Conservation (phyloP, 306 rosid genomes). For the Carpinus viminea region DNA sequence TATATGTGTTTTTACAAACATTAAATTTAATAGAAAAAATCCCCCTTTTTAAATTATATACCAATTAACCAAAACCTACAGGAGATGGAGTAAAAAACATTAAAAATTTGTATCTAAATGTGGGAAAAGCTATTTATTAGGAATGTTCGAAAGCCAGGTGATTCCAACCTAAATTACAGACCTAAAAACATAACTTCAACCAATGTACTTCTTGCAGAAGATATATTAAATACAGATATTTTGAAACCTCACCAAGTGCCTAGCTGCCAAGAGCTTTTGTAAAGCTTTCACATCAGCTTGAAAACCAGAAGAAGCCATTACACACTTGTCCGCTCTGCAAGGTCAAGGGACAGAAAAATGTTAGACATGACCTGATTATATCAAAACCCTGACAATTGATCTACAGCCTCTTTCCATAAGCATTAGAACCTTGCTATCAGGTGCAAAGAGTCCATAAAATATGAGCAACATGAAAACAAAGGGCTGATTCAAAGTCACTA, state of each 20-base stretch:
- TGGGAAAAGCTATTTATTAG: background rate
- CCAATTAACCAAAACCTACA: background rate
- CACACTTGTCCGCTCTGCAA: conserved; percentile 74
- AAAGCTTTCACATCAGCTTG: conserved; percentile 98
- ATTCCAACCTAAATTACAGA: background rate
- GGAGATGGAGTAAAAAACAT: background rate
- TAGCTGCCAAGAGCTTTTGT: conserved; percentile 79
- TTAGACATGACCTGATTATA: background rate
- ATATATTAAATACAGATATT: background rate
- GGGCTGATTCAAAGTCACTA: background rate
- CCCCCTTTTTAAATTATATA: no score
- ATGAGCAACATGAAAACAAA: background rate
- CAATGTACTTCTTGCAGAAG: background rate
- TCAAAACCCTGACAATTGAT: background rate
- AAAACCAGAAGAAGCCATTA: conserved; percentile 94
- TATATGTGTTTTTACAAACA: background rate
- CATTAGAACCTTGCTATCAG: conserved; percentile 14
- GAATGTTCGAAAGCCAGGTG: background rate
- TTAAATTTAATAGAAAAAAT: no score
- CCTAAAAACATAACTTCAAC: background rate
- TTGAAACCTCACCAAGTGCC: conserved; percentile 69
- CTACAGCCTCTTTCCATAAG: conserved; percentile 2
- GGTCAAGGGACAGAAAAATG: conserved; percentile 12
- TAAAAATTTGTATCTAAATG: background rate
- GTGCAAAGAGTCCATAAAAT: background rate